These are phyloP conservation scores for Symbiodinium natans DNA, from an alignment of 73 alveolate genomes.

Conservation along the genomic window DNA sequence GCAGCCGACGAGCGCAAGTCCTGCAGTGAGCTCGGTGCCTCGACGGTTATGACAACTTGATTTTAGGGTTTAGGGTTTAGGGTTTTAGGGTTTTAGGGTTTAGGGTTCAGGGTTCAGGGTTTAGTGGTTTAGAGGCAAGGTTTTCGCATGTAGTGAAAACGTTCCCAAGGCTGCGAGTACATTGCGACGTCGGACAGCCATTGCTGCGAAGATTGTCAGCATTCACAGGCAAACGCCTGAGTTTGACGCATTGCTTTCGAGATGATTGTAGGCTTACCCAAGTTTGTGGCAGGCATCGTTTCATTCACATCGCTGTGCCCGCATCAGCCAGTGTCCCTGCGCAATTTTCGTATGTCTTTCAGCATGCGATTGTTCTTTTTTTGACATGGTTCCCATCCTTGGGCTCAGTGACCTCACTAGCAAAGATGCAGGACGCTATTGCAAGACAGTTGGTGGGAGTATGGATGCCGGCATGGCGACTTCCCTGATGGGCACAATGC, in stretches of 20 bases:
- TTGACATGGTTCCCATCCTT: background rate
- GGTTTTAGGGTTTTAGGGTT: background rate
- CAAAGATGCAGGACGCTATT: background rate
- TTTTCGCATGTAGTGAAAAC: background rate
- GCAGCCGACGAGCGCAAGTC: background rate
- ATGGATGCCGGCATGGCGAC: background rate
- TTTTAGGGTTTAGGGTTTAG: background rate
- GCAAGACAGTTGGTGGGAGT: background rate
- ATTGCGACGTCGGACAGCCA: background rate
- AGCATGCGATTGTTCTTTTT: too few species aligned
- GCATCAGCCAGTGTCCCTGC: background rate
- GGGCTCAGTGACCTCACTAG: background rate
- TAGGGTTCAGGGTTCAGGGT: background rate
- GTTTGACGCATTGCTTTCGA: too few species aligned
- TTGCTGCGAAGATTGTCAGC: too few species aligned
- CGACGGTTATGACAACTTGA: background rate
- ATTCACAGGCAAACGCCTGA: too few species aligned
- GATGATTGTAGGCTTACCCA: too few species aligned
- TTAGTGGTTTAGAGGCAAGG: too few species aligned
- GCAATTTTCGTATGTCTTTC: background rate
- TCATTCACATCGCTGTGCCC: too few species aligned
- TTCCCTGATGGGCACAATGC: background rate
- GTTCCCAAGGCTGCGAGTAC: background rate
- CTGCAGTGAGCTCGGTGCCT: background rate
- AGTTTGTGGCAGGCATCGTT: too few species aligned